Evolutionary conservation across 352 stramenopile genomes (phyloP).

Genomic region (Paralagenidium karlingii): DNA sequence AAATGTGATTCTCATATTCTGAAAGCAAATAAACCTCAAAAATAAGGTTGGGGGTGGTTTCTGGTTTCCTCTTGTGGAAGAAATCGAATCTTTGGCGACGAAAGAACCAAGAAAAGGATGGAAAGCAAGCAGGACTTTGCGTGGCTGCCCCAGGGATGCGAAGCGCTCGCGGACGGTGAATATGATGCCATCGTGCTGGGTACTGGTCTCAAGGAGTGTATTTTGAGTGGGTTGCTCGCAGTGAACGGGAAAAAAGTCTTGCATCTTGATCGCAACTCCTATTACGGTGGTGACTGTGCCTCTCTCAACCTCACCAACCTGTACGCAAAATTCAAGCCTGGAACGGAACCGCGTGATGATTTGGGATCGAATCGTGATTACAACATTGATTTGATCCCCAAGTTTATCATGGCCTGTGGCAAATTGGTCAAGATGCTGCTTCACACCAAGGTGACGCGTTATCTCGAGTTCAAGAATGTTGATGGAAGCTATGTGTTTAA

Average conservation of each 20-base stretch:
- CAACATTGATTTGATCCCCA: conserved; percentile 99
- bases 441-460: conserved; percentile 97
- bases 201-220: conserved; percentile 98
- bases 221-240: conserved; percentile 94
- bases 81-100: too few relatives aligned
- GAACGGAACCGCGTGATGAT: conserved; percentile 39
- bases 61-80: too few relatives aligned
- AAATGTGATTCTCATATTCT: too few relatives aligned
- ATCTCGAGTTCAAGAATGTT: conserved; percentile 99
- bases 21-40: too few relatives aligned
- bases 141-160: conserved; percentile 91
- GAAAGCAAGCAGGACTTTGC: conserved; percentile 79
- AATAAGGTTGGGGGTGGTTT: too few relatives aligned
- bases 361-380: conserved; percentile 97
- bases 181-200: conserved; percentile 99
- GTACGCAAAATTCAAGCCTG: conserved; percentile 90
- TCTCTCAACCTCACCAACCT: conserved; percentile 98
- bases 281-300: conserved; percentile 97
- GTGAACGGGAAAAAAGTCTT: conserved; percentile 94
- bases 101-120: conserved; percentile 2
- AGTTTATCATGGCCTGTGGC: conserved; percentile 99
- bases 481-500: conserved; percentile 98
- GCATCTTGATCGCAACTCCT: conserved; percentile 95
- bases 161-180: conserved; percentile 96
- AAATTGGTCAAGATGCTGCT: conserved; percentile 98